A percentile compares a stretch with the other conserved stretches of the same genome.
Conservation (phyloP, 257 asterid genomes). For the Plantago ovata region DNA sequence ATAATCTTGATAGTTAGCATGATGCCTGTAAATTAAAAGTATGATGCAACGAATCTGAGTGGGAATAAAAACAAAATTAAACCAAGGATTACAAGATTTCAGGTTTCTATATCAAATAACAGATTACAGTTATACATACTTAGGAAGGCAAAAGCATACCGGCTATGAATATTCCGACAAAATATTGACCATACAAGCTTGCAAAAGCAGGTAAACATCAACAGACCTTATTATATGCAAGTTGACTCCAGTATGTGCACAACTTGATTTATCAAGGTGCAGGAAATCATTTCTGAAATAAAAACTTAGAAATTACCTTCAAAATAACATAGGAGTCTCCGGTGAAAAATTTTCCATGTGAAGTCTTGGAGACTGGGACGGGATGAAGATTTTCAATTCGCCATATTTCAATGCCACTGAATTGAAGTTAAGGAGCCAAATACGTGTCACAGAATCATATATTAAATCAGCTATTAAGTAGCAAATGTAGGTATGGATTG, state of each 20-base stretch:
- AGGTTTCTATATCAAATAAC: slow-evolving; percentile 11
- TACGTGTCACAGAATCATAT: too few species aligned
- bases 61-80: background rate
- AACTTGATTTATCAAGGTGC: background rate
- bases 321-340: slow-evolving; percentile 80
- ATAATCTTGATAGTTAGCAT: background rate
- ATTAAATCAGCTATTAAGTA: background rate
- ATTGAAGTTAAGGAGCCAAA: slow-evolving; percentile 34
- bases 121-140: background rate
- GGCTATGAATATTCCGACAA: slow-evolving; percentile 3
- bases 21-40: background rate
- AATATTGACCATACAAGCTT: slow-evolving; percentile 4
- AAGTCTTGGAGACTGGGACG: slow-evolving; percentile 53
- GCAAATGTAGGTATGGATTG: background rate
- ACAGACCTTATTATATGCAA: slow-evolving; percentile 4
- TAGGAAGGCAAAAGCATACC: background rate
- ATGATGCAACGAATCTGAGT: background rate
- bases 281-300: slow-evolving; percentile 11
- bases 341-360: slow-evolving; percentile 64
- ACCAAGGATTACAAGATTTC: slow-evolving; percentile 1
- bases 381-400: slow-evolving; percentile 59
- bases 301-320: slow-evolving; percentile 40
- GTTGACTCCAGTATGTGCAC: background rate
- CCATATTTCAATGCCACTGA: slow-evolving; percentile 87
- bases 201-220: background rate